Evolutionary conservation across 2,329 filamentous ascomycete species (phyloP).

Genomic region (Botrytis squamosa): DNA sequence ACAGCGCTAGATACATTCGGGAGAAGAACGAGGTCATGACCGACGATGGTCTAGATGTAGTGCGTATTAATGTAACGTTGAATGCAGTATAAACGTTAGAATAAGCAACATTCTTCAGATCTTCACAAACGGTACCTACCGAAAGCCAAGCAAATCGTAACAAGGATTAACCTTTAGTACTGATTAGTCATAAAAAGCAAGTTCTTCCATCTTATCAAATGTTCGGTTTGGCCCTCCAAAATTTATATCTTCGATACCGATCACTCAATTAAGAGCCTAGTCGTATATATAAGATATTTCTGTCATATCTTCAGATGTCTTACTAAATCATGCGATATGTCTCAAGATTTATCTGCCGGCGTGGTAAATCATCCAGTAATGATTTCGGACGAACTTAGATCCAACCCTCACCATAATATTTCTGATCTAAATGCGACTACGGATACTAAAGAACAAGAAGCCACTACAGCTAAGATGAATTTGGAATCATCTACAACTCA

Average conservation of each 20-base stretch:
- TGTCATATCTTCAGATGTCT: not conserved
- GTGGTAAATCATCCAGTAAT: slow-evolving; percentile 24
- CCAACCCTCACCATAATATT: slow-evolving; percentile 14
- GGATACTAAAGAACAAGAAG: slow-evolving; percentile 4
- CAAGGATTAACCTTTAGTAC: not conserved
- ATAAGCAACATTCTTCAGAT: slow-evolving; percentile 1
- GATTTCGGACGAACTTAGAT: slow-evolving; percentile 23
- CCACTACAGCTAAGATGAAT: slow-evolving; percentile 19
- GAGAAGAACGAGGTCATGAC: not conserved
- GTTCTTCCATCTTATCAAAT: slow-evolving; percentile 1
- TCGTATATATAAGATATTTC: not conserved
- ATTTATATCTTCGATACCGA: not conserved
- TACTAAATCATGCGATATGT: slow-evolving; percentile 29
- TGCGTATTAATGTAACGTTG: not conserved
- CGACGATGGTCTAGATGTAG: not conserved
- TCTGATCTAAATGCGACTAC: not conserved
- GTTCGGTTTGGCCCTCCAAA: not conserved
- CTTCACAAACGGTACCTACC: not conserved
- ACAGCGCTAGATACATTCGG: not conserved
- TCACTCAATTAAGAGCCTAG: not conserved
- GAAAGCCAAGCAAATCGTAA: slow-evolving; percentile 7
- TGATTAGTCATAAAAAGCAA: slow-evolving; percentile 6
- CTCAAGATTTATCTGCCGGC: slow-evolving; percentile 27
- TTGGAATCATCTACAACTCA: slow-evolving; percentile 22
- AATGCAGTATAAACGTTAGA: not conserved